Evolutionary conservation across 257 asterid species (phyloP), one percentile per base, ranked within the genome.

Genomic region (Haberlea rhodopensis): DNA sequence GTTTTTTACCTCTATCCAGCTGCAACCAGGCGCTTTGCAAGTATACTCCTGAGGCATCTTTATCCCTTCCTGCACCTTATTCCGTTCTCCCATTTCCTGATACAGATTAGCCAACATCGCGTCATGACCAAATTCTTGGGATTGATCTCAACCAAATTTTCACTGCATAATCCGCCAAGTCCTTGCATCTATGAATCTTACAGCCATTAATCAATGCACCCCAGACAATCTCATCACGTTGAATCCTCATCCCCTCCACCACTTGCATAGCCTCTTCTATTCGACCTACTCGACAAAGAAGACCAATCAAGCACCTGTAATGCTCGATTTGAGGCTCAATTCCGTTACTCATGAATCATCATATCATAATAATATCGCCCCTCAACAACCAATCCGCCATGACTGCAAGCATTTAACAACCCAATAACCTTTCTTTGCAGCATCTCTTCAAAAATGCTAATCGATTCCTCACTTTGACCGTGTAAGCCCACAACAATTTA

Each of bases 161-260:
- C 5, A 84, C 78, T 2, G 87, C 87, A 56, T 72, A 60, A 61
- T 82, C 89, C 45, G 94, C 96, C 78, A 90, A 73, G 59, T 86
- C 91, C 0, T 71, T 23, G 0, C 78, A 82, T 45, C 85, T 60
- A 55, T 90, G 95, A 73, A 88, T 80, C 78, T 70, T 88, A 67
- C 96, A 84, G 21, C 84, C 91, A 22, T 84, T 88, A 26, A 90
- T 89, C 79, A 90, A 78, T 23, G 91, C 77, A 68, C 94, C 96
- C 95, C 95, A 90, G 2, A 90, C 62, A 16, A 69, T 85, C 65
- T 85, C 95, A 68, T 90, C 97, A 0, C 94, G 91, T 3, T 74
- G 63, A 24, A 80, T 62, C 65, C 73, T 82, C 97, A 90, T 88
- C 37, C 79, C 77, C 18, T 56, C 59, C 55, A 86, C 69, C 23